phyloP scores from a whole-genome alignment of 1,284 basidiomycete genomes.

The Heliocybe sulcata region DNA sequence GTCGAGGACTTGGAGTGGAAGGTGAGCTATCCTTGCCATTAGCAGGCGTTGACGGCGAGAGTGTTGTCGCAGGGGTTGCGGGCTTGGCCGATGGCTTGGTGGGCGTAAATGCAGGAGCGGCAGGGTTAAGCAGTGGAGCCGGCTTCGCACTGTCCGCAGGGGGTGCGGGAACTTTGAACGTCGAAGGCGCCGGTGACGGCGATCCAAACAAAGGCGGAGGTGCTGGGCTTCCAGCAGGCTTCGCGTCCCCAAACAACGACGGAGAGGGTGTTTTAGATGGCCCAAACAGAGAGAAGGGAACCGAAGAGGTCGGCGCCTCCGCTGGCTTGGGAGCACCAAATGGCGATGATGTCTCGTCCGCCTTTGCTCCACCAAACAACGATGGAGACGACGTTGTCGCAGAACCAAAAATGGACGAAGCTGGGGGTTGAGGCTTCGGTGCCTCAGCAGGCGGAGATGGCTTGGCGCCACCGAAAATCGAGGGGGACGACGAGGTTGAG shows the following conservation, averaged over 20 bases:
- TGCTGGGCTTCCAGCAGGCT: neutral
- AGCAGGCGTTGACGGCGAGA: neutral
- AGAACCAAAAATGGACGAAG: slow-evolving; percentile 1
- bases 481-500: slow-evolving; percentile 3
- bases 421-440: neutral
- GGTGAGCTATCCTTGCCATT: neutral
- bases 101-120: slow-evolving; percentile 9
- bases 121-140: neutral
- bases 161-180: neutral
- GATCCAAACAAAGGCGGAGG: neutral
- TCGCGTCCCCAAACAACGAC: neutral
- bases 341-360: too few species aligned
- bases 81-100: neutral
- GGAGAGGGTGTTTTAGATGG: too few species aligned
- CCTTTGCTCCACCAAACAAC: neutral
- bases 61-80: neutral
- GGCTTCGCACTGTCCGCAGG: neutral
- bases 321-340: too few species aligned
- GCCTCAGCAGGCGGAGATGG: neutral
- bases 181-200: neutral
- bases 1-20: neutral
- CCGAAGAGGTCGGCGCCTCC: too few species aligned
- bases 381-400: neutral
- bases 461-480: neutral
- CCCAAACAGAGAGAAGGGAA: too few species aligned